phyloP scores from a whole-genome alignment of 768 basidiomycete genomes.

The Xerocomus spinulosus region DNA sequence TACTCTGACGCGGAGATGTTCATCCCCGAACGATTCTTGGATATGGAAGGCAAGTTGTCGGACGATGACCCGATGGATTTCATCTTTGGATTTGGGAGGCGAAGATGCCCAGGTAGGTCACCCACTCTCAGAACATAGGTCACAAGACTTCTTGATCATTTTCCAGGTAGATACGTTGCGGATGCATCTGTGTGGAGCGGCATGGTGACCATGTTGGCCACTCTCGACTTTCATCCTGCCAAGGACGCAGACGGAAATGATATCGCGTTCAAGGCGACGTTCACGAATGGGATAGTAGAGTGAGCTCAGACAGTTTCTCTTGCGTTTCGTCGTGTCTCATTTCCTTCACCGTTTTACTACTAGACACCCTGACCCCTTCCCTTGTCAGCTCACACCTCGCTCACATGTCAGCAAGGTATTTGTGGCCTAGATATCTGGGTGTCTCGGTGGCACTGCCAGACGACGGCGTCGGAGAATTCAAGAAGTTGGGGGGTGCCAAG shows the following conservation, averaged over 20 bases:
- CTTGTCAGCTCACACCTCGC: too few relatives aligned
- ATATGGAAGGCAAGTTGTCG: neutral
- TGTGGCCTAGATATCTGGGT: too few relatives aligned
- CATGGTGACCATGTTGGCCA: neutral
- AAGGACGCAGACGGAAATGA: neutral
- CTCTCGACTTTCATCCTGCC: neutral
- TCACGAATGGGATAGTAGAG: neutral
- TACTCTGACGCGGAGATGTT: constrained; percentile 12
- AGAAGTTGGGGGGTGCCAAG: too few relatives aligned
- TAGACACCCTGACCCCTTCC: too few relatives aligned
- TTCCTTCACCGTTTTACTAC: too few relatives aligned
- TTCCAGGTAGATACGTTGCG: neutral
- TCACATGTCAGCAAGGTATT: too few relatives aligned
- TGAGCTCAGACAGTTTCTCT: neutral
- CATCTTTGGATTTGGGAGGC: constrained; percentile 9
- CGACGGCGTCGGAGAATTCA: too few relatives aligned
- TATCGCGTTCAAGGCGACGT: neutral
- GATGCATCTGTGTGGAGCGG: neutral
- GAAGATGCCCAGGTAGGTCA: constrained; percentile 2
- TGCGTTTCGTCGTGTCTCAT: too few relatives aligned
- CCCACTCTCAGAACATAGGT: too few relatives aligned
- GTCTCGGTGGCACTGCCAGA: too few relatives aligned
- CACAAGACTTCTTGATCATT: too few relatives aligned
- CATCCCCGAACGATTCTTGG: constrained; percentile 13
- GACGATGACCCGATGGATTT: constrained; percentile 1